phyloP scores from a whole-genome alignment of 345 rosid species.

The Eucalyptus erythrocorys region DNA sequence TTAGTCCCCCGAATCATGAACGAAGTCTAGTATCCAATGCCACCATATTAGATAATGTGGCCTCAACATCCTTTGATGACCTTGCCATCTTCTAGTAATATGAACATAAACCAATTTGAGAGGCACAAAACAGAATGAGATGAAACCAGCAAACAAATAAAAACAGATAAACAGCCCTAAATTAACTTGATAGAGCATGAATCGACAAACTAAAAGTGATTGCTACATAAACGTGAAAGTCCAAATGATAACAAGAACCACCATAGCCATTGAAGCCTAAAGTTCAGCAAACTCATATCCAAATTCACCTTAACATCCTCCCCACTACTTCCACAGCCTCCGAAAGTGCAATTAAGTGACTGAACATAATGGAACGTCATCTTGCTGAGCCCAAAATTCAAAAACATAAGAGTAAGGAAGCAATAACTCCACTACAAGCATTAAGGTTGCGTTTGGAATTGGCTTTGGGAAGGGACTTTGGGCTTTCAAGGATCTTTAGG shows the following conservation, averaged over 20 bases:
- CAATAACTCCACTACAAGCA: background rate
- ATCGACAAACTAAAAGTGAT: background rate
- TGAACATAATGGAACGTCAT: background rate
- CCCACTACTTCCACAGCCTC: background rate
- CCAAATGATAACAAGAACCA: background rate
- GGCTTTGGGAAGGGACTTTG: too few relatives aligned
- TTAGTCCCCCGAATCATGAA: background rate
- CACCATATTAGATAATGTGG: background rate
- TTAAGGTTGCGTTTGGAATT: background rate
- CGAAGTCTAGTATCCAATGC: background rate
- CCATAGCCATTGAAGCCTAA: background rate
- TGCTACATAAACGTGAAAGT: background rate
- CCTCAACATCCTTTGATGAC: background rate
- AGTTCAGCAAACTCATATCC: background rate
- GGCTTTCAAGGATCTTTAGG: too few relatives aligned
- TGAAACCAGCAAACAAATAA: background rate
- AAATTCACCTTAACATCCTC: background rate
- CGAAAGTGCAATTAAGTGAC: background rate
- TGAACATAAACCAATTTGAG: background rate
- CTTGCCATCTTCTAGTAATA: background rate
- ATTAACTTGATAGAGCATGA: background rate
- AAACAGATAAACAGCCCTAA: background rate
- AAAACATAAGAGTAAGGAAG: background rate
- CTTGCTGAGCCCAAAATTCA: background rate
- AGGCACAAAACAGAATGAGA: background rate